Conservation (phyloP, 306 rosid species). For the Trifolium pratense region DNA sequence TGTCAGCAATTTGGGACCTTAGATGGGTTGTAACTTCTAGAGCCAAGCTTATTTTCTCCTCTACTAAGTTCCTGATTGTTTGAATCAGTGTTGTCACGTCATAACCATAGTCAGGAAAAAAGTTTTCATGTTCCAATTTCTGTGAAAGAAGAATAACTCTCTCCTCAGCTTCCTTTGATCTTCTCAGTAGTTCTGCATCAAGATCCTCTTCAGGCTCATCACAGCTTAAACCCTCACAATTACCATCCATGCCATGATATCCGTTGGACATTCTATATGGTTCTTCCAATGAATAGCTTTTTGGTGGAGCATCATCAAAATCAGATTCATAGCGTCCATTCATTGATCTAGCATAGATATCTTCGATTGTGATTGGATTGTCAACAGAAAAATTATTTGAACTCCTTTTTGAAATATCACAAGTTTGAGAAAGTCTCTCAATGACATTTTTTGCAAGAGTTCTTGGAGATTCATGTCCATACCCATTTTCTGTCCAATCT, state of each 20-base stretch:
- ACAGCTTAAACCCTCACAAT: conserved; percentile 46
- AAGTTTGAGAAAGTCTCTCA: conserved; percentile 81
- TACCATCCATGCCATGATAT: conserved; percentile 52
- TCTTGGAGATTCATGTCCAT: conserved; percentile 78
- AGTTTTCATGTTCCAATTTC: conserved; percentile 72
- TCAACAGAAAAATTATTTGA: conserved; percentile 57
- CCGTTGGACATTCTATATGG: conserved; percentile 51
- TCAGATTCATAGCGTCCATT: conserved; percentile 58
- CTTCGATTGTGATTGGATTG: conserved; percentile 76
- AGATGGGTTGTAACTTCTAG: conserved; percentile 77
- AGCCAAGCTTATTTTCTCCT: conserved; percentile 76
- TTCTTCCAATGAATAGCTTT: conserved; percentile 52
- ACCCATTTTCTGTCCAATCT: conserved; percentile 73
- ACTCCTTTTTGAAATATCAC: conserved; percentile 50
- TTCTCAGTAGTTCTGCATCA: conserved; percentile 66
- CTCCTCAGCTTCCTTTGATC: conserved; percentile 79
- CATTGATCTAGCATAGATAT: conserved; percentile 64
- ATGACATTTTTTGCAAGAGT: conserved; percentile 85
- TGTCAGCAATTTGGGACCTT: conserved; percentile 74
- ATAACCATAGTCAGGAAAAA: conserved; percentile 60
- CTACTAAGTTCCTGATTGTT: conserved; percentile 61
- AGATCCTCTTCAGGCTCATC: conserved; percentile 60
- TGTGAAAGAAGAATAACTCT: conserved; percentile 67
- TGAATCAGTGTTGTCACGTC: conserved; percentile 67
- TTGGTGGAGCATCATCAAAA: conserved; percentile 52